A percentile compares a stretch with the other conserved stretches of the same genome.
These are phyloP conservation scores for Nannizzia gypsea DNA, from an alignment of 2,329 filamentous ascomycete genomes.

Conservation along the genomic window DNA sequence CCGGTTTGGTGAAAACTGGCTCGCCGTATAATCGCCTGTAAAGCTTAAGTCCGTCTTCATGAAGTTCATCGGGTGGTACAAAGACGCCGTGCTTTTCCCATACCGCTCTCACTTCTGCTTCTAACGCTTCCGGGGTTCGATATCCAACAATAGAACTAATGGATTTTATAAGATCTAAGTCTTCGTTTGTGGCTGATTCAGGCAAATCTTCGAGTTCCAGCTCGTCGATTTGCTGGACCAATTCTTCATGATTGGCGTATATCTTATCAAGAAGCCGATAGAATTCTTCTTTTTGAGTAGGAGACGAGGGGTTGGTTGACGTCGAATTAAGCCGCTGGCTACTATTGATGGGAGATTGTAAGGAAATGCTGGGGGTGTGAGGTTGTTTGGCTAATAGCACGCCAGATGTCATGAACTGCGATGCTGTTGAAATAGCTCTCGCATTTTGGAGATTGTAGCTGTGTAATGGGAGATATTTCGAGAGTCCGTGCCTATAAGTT, in stretches of 20 bases:
- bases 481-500: conserved; percentile 14
- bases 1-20: conserved; percentile 32
- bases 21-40: conserved; percentile 74
- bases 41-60: conserved; percentile 56
- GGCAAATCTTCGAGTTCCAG: conserved; percentile 22
- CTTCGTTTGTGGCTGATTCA: conserved; percentile 17
- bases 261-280: conserved; percentile 29
- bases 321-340: conserved; percentile 7
- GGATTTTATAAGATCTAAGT: conserved; percentile 20
- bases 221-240: conserved; percentile 27
- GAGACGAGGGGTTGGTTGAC: background rate
- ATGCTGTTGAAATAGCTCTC: conserved; percentile 15
- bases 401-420: background rate
- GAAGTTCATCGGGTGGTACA: conserved; percentile 60
- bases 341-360: background rate
- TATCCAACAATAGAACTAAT: conserved; percentile 23
- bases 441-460: conserved; percentile 12
- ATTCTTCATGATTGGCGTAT: conserved; percentile 24
- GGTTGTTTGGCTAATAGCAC: conserved; percentile 8
- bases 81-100: conserved; percentile 65
- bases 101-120: conserved; percentile 50
- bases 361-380: background rate
- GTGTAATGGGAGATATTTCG: background rate
- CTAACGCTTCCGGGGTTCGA: conserved; percentile 23
- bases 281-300: conserved; percentile 21